Base-by-base conservation (phyloP, 2,329 filamentous ascomycete genomes). In the Calonectria henricotiae region DNA sequence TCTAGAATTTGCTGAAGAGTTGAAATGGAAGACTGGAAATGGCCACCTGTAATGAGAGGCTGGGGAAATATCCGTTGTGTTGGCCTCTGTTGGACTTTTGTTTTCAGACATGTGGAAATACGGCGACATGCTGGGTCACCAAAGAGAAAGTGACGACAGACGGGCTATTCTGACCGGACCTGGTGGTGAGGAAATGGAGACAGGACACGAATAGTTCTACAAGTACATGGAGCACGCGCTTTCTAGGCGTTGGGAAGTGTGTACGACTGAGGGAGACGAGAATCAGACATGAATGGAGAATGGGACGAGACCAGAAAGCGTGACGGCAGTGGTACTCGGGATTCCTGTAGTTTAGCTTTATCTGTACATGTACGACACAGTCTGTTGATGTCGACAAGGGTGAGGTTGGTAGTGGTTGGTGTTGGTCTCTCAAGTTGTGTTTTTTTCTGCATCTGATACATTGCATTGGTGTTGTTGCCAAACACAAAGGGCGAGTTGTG, bases 161-260 rank as follows among this genome's bases (percentile, higher is more conserved):
- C 11, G 58, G 47, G 43, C 32, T 30, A 37, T 47, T 37, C 43
- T 35, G 54, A 51, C 62, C 32, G 49, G 39, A 44, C 41, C n/a
- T 25, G 61, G 35, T 37, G 44, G 37, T 39, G 44, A 37, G 49
- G 54, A 27, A 55, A 66, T 44, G 39, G 62, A 37, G 39, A 60
- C 51, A 60, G 39, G 62, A 51, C 46, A 62, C 54, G 67, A 54
- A 62, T 46, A 44, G 23, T 65, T 65, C 63, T 65, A 47, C 55
- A 65, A 65, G 62, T 62, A 69, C 44, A 69, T 51, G 20, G 46
- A 65, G 62, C 54, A 69, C n/a, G 35, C 44, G 54, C 51, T 65
- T 65, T 47, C 55, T 46, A n/a, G 39, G 39, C 43, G 66, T 49
- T 51, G 43, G 49, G 23, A 54, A 64, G 32, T 32, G 25, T 41